Evolutionary conservation across 2,329 filamentous ascomycete genomes (phyloP).

Genomic region (Graphilbum sp.): DNA sequence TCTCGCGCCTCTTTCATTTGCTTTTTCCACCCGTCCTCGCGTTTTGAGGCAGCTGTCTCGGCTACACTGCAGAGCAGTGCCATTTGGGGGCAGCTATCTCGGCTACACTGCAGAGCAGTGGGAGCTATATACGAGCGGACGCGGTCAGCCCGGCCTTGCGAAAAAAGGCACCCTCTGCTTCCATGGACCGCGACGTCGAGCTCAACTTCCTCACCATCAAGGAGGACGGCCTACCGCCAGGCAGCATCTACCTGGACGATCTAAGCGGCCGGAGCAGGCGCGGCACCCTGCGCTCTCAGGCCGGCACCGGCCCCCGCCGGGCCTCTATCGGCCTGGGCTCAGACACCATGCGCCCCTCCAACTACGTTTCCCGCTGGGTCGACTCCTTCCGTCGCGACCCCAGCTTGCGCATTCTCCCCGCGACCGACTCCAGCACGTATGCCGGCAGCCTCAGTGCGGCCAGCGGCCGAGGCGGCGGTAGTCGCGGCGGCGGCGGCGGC

Average conservation of each 20-base stretch:
- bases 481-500: background rate
- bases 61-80: too few species aligned
- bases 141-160: too few species aligned
- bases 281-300: background rate
- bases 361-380: constrained; percentile 23
- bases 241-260: constrained; percentile 8
- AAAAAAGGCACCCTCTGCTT: constrained; percentile 4
- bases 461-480: constrained; percentile 1
- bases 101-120: too few species aligned
- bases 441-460: background rate
- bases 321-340: constrained; percentile 8
- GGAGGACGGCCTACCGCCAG: constrained; percentile 9
- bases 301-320: constrained; percentile 3
- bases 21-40: too few species aligned
- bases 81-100: too few species aligned
- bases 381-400: constrained; percentile 51
- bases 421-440: constrained; percentile 17
- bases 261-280: background rate
- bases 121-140: too few species aligned
- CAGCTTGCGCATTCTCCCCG: constrained; percentile 28
- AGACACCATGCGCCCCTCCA: constrained; percentile 1
- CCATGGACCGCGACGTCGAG: constrained; percentile 11
- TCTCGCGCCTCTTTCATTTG: too few species aligned
- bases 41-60: too few species aligned
- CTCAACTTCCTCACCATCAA: constrained; percentile 11